Base-by-base conservation (phyloP, 2,329 filamentous ascomycete species). In the Fusarium subglutinans region DNA sequence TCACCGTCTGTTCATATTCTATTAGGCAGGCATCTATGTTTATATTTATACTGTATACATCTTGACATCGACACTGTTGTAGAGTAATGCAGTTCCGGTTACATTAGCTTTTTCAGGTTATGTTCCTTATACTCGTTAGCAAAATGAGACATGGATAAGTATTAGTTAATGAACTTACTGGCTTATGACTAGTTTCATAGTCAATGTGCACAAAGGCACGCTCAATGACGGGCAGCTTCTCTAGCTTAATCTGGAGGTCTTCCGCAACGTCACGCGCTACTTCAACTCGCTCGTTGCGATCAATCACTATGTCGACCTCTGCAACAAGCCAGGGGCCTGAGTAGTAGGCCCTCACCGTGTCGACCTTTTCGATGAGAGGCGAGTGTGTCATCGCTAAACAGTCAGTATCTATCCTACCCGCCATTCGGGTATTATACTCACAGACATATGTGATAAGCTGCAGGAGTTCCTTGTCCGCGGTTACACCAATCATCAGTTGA, bases 161-260 rank as follows among this genome's bases (percentile, higher is more conserved):
- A n/a, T 18, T 4, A 35, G 11, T 8, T 9, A 1, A 24, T 24
- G 30, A 24, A 2, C 48, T 24, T 15, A 35, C 95, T 0, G 96
- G 96, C 82, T 96, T 95, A 83, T 98, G 96, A n/a, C 92, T 95
- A 8, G 95, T 98, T 85, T 98, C 96, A 78, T 97, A 98, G 82
- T 99, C 96, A n/a, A 98, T 95, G 82, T 99, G 96, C 26, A 98
- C 96, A 81, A 98, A 98, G 0, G 95, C 95, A 67, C 96, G 87
- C 87, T 98, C 96, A 14, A 98, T 92, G 80, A 98, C 92, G 0
- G 96, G 96, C 72, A 98, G 83, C 64, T 92, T 93, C 87, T 99
- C 96, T 5, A 98, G 87, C 85, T 98, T 98, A 69, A 93, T 93
- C 86, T 99, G 96, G 77, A 99, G 87, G 77, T 92, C 95, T 83